These are phyloP conservation scores for Cercospora citrullina DNA, from an alignment of 2,329 filamentous ascomycete genomes.

Conservation along the genomic window DNA sequence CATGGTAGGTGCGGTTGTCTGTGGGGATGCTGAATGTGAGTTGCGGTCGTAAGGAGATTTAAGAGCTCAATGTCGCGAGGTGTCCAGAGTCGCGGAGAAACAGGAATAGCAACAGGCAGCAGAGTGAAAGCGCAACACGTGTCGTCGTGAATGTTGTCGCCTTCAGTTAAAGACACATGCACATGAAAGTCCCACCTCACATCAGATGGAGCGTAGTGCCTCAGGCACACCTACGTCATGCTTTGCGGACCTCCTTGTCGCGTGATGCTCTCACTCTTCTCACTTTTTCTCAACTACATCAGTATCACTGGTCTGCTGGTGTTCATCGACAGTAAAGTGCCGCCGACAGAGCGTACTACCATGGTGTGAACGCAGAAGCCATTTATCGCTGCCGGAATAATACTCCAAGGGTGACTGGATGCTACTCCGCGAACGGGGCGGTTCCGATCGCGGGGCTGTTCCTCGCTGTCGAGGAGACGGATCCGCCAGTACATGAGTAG, in stretches of 20 bases:
- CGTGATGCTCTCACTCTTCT: not conserved
- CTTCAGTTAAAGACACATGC: not conserved
- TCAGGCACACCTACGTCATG: not conserved
- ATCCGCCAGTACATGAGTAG: not conserved
- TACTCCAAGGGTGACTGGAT: not conserved
- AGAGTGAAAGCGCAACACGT: not conserved
- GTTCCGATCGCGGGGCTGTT: conserved; percentile 11
- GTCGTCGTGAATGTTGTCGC: conserved; percentile 1
- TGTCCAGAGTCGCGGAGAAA: not conserved
- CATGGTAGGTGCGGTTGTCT: conserved; percentile 42
- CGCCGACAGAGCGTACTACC: not conserved
- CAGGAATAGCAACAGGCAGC: not conserved
- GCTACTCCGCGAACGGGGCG: conserved; percentile 1
- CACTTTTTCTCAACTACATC: not conserved
- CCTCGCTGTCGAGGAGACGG: not conserved
- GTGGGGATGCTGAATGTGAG: not conserved
- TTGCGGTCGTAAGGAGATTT: not conserved
- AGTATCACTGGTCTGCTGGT: not conserved
- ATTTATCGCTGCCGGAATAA: not conserved
- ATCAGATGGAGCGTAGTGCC: not conserved
- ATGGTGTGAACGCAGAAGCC: not conserved
- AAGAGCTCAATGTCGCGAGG: not conserved
- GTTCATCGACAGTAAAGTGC: not conserved
- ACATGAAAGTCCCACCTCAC: conserved; percentile 8
- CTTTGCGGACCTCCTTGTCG: not conserved